Evolutionary conservation across 345 rosid genomes (phyloP).

Genomic region (Sonneratia caseolaris): DNA sequence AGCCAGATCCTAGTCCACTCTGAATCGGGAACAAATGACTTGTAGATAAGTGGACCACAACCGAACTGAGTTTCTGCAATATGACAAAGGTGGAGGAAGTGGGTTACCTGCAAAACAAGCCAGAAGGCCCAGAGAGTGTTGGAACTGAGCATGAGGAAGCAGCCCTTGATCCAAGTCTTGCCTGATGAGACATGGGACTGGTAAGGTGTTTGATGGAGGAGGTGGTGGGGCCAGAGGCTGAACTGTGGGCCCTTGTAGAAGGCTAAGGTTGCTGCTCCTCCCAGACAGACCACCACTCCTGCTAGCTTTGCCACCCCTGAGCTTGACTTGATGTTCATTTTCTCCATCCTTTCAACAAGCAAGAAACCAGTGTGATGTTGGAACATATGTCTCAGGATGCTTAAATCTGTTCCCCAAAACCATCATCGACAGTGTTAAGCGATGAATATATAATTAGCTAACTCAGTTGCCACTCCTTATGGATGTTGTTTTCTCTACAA

Average conservation of each 20-base stretch:
- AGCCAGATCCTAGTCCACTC: neutral
- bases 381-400: too few species aligned
- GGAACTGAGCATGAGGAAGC: constrained; percentile 70
- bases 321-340: constrained; percentile 36
- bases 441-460: too few species aligned
- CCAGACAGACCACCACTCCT: constrained; percentile 56
- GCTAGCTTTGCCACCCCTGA: constrained; percentile 60
- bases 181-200: constrained; percentile 27
- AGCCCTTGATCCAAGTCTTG: constrained; percentile 69
- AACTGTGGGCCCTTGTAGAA: constrained; percentile 69
- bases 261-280: constrained; percentile 58
- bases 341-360: constrained; percentile 44
- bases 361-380: neutral
- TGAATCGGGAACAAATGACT: too few species aligned
- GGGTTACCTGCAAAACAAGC: constrained; percentile 79
- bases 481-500: too few species aligned
- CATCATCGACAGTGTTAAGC: too few species aligned
- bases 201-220: constrained; percentile 15
- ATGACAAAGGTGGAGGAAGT: neutral
- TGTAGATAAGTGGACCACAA: too few species aligned
- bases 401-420: too few species aligned
- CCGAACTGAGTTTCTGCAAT: too few species aligned
- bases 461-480: too few species aligned
- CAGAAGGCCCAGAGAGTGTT: constrained; percentile 66
- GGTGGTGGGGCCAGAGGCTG: constrained; percentile 29